A percentile compares a stretch with the other conserved stretches of the same genome.
Evolutionary conservation across 441 rosid species (phyloP).

Genomic region (Pelargonium fulgidum): DNA sequence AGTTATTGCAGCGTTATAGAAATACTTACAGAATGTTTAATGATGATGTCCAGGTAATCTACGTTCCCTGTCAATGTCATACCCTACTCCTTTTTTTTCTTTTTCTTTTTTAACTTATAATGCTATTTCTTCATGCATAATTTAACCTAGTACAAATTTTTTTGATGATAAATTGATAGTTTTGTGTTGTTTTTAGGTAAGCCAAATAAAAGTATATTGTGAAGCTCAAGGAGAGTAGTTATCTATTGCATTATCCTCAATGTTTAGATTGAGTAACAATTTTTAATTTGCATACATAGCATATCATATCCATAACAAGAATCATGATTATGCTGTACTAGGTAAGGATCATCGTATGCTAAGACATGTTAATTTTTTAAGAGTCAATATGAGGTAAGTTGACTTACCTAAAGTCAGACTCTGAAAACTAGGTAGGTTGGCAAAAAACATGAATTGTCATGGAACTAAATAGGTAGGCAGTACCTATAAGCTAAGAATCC

Average conservation of each 20-base stretch:
- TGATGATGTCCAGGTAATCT: slow-evolving; percentile 95
- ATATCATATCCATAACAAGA: neutral
- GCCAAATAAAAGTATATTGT: neutral
- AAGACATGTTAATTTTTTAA: too few relatives aligned
- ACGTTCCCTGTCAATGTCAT: neutral
- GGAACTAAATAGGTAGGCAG: too few relatives aligned
- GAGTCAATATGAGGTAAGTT: too few relatives aligned
- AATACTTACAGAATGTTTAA: slow-evolving; percentile 81
- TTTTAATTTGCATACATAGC: neutral
- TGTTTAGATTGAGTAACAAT: neutral
- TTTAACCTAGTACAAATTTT: neutral
- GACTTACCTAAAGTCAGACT: too few relatives aligned
- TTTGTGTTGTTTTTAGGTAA: neutral
- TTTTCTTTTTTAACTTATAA: neutral
- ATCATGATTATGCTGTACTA: neutral
- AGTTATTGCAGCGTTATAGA: slow-evolving; percentile 88
- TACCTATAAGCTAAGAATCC: too few relatives aligned
- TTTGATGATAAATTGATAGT: neutral
- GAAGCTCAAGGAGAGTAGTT: neutral
- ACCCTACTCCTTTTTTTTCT: neutral
- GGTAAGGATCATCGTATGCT: neutral
- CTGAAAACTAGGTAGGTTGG: too few relatives aligned
- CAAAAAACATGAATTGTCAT: too few relatives aligned
- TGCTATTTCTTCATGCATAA: neutral
- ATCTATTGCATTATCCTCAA: neutral